Percentiles rank a stretch among this genome's conserved stretches.
Conservation (phyloP, 768 basidiomycete species). For the Lentinula edodes region DNA sequence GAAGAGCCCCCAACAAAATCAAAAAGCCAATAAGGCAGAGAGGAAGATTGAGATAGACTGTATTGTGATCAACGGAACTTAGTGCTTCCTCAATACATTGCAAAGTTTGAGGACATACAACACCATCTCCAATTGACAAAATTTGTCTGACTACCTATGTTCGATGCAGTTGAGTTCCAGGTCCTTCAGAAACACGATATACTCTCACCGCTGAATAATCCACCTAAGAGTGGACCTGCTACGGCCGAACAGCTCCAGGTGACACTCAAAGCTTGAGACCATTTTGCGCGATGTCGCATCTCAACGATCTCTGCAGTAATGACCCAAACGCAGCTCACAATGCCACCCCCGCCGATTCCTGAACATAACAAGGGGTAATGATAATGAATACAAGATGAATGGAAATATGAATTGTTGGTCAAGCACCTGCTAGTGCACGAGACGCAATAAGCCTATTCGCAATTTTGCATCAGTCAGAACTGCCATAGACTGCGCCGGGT, state of each 20-base stretch:
- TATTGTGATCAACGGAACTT: conserved; percentile 12
- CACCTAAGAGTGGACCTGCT: conserved; percentile 80
- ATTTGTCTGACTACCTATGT: conserved; percentile 27
- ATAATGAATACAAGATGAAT: background rate
- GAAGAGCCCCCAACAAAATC: conserved; percentile 57
- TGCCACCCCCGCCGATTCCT: conserved; percentile 74
- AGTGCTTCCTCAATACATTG: conserved; percentile 6
- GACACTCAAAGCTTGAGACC: conserved; percentile 80
- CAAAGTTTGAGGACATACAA: conserved; percentile 47
- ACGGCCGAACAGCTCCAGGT: conserved; percentile 86
- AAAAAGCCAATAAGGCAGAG: conserved; percentile 57
- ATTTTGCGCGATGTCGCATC: conserved; percentile 63
- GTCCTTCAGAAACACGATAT: background rate
- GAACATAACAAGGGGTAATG: background rate
- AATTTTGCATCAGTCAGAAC: conserved; percentile 7
- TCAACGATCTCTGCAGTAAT: conserved; percentile 83
- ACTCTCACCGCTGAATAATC: conserved; percentile 66
- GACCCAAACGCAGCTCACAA: conserved; percentile 82
- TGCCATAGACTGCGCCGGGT: background rate
- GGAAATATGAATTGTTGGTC: background rate
- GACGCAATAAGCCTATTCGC: conserved; percentile 60
- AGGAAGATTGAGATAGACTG: conserved; percentile 83
- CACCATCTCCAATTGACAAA: conserved; percentile 76
- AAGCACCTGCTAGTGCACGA: conserved; percentile 53
- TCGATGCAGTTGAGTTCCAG: background rate